Percentiles rank a stretch among this genome's conserved stretches.
Evolutionary conservation across 192 early-diverging fungal genomes (phyloP).

Genomic region (Funneliformis mosseae): DNA sequence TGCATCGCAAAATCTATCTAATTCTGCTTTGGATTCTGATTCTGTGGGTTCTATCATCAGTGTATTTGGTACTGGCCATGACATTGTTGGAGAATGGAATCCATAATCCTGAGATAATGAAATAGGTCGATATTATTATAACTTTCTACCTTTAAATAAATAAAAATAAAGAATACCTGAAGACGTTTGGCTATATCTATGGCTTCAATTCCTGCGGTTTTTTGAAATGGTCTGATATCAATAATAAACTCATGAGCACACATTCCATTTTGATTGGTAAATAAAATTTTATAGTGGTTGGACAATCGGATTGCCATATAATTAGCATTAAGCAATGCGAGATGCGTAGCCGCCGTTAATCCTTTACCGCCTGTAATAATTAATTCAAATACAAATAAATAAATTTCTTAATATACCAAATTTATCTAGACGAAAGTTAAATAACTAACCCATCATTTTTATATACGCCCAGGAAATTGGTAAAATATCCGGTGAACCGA

Average conservation of each 20-base stretch:
- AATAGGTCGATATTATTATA: neutral
- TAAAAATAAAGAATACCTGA: slow-evolving; percentile 42
- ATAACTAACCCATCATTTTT: slow-evolving; percentile 84
- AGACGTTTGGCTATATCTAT: slow-evolving; percentile 99
- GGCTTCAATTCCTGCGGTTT: slow-evolving; percentile 78
- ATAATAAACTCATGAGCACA: slow-evolving; percentile 99
- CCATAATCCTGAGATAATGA: slow-evolving; percentile 76
- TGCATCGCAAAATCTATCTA: slow-evolving; percentile 98
- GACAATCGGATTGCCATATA: slow-evolving; percentile 94
- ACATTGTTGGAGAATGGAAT: slow-evolving; percentile 99
- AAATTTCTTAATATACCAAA: neutral
- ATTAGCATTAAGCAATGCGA: slow-evolving; percentile 96
- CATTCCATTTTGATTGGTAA: slow-evolving; percentile 89
- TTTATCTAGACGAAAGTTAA: neutral
- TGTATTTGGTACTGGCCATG: slow-evolving; percentile 98
- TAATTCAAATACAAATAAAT: neutral
- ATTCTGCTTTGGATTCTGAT: slow-evolving; percentile 88
- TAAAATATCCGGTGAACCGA: slow-evolving; percentile 92
- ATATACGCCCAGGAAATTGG: slow-evolving; percentile 99
- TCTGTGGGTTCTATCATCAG: slow-evolving; percentile 99
- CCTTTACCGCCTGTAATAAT: slow-evolving; percentile 65
- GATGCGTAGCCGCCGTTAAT: slow-evolving; percentile 81
- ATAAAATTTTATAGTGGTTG: slow-evolving; percentile 91
- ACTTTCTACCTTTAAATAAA: neutral
- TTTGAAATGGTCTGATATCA: slow-evolving; percentile 89